Conservation (phyloP, 2,329 filamentous ascomycete species). For the Aspergillus novoparasiticus region DNA sequence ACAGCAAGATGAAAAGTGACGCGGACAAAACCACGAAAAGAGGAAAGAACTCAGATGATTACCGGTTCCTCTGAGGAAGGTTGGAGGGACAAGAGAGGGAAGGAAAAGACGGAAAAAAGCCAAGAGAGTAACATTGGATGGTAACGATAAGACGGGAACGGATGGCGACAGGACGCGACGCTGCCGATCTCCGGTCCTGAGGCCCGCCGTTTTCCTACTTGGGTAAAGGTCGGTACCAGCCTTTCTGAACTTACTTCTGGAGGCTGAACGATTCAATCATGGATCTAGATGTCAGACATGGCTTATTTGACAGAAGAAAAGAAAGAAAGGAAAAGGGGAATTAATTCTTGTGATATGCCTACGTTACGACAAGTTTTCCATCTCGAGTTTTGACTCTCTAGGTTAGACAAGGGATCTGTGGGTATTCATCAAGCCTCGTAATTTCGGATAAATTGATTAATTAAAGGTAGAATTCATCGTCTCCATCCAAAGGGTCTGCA, state of each 20-base stretch:
- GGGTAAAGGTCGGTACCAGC: not conserved
- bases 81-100: not conserved
- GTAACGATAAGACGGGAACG: slow-evolving; percentile 24
- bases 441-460: not conserved
- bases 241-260: not conserved
- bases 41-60: slow-evolving; percentile 5
- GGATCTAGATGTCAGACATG: no score
- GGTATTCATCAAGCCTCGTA: not conserved
- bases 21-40: slow-evolving; percentile 2
- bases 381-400: not conserved
- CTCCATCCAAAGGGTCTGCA: slow-evolving; percentile 1
- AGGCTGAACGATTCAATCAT: not conserved
- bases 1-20: slow-evolving; percentile 17
- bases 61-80: not conserved
- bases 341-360: no score
- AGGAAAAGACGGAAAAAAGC: slow-evolving; percentile 9
- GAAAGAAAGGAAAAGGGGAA: no score
- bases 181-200: slow-evolving; percentile 12
- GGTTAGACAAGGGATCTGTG: not conserved
- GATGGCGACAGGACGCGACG: slow-evolving; percentile 25
- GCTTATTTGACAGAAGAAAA: no score
- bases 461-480: not conserved
- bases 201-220: not conserved
- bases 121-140: slow-evolving; percentile 8
- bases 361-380: no score